phyloP scores from a whole-genome alignment of 139 green algal genomes.

The Penium margaritaceum region DNA sequence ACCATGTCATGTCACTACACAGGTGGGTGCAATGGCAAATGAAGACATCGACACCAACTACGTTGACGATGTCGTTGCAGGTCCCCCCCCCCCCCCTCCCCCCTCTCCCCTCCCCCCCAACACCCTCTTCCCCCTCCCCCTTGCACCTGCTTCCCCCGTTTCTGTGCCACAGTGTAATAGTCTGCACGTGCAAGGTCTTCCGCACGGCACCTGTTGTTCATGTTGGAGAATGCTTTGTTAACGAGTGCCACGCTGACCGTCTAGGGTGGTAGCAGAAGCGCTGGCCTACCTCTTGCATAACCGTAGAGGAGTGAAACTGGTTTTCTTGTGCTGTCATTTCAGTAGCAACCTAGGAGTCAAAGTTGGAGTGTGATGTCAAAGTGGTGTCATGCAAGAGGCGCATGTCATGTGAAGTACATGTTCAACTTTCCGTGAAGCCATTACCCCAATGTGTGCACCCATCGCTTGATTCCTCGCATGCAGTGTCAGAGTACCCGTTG shows the following conservation, averaged over 20 bases:
- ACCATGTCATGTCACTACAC: not conserved
- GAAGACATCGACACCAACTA: conserved; percentile 79
- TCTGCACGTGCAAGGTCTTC: not conserved
- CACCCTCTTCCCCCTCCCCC: not conserved
- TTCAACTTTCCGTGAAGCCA: not conserved
- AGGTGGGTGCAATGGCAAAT: conserved; percentile 83
- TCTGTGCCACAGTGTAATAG: not conserved
- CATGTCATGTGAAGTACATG: too few species aligned
- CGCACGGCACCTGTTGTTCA: too few species aligned
- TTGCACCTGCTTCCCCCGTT: not conserved
- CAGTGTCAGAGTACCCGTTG: conserved; percentile 83
- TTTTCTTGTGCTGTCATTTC: not conserved
- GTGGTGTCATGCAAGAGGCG: too few species aligned
- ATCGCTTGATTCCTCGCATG: conserved; percentile 16
- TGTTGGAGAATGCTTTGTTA: not conserved
- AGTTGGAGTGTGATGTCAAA: not conserved
- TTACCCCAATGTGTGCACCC: not conserved
- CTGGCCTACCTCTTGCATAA: too few species aligned
- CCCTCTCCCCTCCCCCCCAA: too few species aligned
- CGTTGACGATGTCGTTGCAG: conserved; percentile 58
- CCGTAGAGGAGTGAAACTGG: too few species aligned
- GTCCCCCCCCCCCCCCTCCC: too few species aligned
- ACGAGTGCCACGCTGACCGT: not conserved
- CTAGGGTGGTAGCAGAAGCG: too few species aligned
- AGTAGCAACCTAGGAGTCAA: not conserved